Base-by-base conservation (phyloP, 768 basidiomycete genomes). In the Boletus pseudo-olivaceus region DNA sequence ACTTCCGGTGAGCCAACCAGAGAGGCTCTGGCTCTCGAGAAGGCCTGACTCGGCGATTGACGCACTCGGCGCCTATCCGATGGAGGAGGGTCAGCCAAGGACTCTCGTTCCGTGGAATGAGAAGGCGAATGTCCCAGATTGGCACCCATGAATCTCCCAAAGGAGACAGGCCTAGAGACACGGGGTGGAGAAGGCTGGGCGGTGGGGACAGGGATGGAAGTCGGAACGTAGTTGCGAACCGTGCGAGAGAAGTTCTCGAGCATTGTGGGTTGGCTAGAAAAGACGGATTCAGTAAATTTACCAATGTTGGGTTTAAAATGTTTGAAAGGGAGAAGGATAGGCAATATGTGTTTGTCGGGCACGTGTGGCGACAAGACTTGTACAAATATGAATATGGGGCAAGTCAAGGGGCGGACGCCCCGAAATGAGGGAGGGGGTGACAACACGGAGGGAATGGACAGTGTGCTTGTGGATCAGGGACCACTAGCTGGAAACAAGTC, bases 151-250 rank as follows among this genome's bases (percentile, higher is more conserved):
- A 78, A 78, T 39, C 63, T 75, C 15, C 79, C 80, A 47, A 77
- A 78, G 0, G 76, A 78, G 29, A 79, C 62, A 0, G 79, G 81
- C 12, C 74, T 70, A 5, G 81, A 81, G 26, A 82, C 75, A 14
- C 75, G 73, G 1, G 79, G 78, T 0, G 79, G 77, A 17, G 80
- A 75, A 15, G 81, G 78, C 1, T 72, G 68, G 1, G 79, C 75
- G 2, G 72, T 66, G 1, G 81, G 75, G 29, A 82, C 76, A 14
- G 78, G 71, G 47, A 82, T 78, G 8, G 78, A 76, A 17, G 77
- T 72, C 4, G 81, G 82, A 8, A 82, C 78, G 51, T 83, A 83
- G 56, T 72, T 75, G 43, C 81, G 78, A 27, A 84, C 70, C 10
- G 81, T 75, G 19, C 78, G 77, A 10, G 82, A 79, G 57, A 84